A percentile compares a stretch with the other conserved stretches of the same genome.
Conservation (phyloP, 306 rosid genomes). For the Quercus robur region DNA sequence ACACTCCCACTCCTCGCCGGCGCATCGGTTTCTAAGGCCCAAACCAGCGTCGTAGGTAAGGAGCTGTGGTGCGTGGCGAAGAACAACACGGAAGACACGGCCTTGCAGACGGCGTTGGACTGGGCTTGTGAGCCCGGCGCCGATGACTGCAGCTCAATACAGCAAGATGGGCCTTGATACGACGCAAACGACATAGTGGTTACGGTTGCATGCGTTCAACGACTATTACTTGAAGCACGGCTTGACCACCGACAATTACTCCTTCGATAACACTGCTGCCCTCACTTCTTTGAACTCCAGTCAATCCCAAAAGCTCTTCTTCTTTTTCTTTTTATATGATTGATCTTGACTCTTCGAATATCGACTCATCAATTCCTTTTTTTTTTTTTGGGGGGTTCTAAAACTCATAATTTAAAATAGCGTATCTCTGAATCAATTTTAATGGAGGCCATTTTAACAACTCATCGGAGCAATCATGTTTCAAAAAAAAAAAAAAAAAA, state of each 20-base stretch:
- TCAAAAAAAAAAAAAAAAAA: no score
- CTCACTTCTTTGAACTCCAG: no score
- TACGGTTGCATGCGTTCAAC: conserved; percentile 82
- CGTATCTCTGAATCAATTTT: no score
- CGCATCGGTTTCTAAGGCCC: conserved; percentile 22
- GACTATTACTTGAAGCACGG: no score
- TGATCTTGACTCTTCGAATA: conserved; percentile 25
- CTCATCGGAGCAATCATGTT: no score
- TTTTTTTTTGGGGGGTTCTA: no score
- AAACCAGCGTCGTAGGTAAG: conserved; percentile 23
- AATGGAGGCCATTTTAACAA: no score
- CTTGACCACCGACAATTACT: no score
- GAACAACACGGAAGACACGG: conserved; percentile 82
- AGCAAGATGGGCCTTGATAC: conserved; percentile 73
- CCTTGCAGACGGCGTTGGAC: conserved; percentile 62
- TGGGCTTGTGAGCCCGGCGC: conserved; percentile 95
- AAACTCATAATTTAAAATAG: no score
- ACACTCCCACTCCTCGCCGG: conserved; percentile 21
- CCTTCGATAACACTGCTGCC: no score
- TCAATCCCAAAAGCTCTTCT: no score
- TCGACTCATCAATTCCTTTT: neutral
- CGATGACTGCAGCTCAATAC: conserved; percentile 71
- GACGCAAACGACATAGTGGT: conserved; percentile 52
- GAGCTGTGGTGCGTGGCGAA: conserved; percentile 96
- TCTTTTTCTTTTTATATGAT: no score